Conservation (phyloP, 305 asterid genomes). For the Solanum hybrid region DNA sequence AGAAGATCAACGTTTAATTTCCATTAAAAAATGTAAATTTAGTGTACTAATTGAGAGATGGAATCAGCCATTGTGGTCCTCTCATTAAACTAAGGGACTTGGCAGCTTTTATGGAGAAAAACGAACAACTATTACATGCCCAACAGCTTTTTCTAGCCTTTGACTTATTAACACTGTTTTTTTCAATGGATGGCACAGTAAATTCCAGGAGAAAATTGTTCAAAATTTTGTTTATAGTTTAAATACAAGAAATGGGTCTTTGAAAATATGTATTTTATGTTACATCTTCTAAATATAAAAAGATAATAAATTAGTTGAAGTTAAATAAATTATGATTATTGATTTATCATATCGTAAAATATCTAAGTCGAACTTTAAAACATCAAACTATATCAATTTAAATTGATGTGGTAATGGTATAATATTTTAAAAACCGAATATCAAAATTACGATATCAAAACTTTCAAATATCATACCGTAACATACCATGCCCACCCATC, state of each 20-base stretch:
- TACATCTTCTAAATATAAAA: background rate
- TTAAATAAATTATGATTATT: too few species aligned
- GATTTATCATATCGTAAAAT: background rate
- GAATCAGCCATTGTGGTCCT: background rate
- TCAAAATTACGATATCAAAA: too few species aligned
- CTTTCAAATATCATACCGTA: background rate
- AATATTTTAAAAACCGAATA: rapidly evolving
- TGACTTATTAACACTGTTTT: background rate
- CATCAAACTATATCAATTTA: too few species aligned
- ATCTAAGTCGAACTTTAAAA: too few species aligned
- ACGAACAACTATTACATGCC: background rate
- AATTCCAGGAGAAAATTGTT: background rate
- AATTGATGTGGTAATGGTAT: too few species aligned
- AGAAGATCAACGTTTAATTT: background rate
- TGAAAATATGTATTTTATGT: background rate
- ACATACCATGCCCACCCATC: background rate
- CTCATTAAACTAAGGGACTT: background rate
- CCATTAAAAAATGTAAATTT: background rate
- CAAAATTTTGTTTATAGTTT: background rate
- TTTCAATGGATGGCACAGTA: background rate
- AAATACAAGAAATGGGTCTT: background rate
- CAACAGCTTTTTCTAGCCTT: background rate
- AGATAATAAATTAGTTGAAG: background rate
- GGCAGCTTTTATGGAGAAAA: background rate
- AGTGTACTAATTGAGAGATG: background rate